A percentile compares a stretch with the other conserved stretches of the same genome.
Conservation (phyloP, 768 basidiomycete genomes). For the Boletus rufocinnamomeus region DNA sequence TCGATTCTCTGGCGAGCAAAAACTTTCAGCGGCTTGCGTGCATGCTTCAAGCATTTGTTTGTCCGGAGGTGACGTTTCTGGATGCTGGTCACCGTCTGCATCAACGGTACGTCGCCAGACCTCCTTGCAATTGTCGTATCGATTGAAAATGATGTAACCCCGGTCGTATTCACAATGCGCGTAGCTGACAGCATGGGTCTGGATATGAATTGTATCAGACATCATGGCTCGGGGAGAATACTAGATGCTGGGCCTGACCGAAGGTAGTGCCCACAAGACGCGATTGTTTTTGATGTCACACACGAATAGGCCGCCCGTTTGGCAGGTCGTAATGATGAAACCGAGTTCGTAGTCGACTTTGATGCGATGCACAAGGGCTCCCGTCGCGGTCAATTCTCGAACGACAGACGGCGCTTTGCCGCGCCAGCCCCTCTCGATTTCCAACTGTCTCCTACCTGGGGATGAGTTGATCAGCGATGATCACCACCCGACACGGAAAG, state of each 20-base stretch:
- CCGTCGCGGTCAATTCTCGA: slow-evolving; percentile 37
- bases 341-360: slow-evolving; percentile 70
- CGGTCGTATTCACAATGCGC: slow-evolving; percentile 76
- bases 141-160: slow-evolving; percentile 74
- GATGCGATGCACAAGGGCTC: slow-evolving; percentile 61
- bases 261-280: slow-evolving; percentile 63
- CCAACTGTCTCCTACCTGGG: slow-evolving; percentile 47
- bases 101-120: slow-evolving; percentile 60
- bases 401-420: slow-evolving; percentile 48
- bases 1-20: slow-evolving; percentile 10
- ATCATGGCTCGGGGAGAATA: background rate
- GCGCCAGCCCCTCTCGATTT: slow-evolving; percentile 54
- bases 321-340: slow-evolving; percentile 59
- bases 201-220: slow-evolving; percentile 2
- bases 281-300: slow-evolving; percentile 50
- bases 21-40: slow-evolving; percentile 18
- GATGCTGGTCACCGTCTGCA: slow-evolving; percentile 26
- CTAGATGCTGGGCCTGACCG: slow-evolving; percentile 39
- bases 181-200: slow-evolving; percentile 28
- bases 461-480: slow-evolving; percentile 12
- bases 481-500: slow-evolving; percentile 4
- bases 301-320: slow-evolving; percentile 58
- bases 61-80: slow-evolving; percentile 37
- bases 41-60: slow-evolving; percentile 29
- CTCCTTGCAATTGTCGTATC: slow-evolving; percentile 57